Base-by-base conservation (phyloP, 2,329 filamentous ascomycete species). In the Botrytis galanthina region DNA sequence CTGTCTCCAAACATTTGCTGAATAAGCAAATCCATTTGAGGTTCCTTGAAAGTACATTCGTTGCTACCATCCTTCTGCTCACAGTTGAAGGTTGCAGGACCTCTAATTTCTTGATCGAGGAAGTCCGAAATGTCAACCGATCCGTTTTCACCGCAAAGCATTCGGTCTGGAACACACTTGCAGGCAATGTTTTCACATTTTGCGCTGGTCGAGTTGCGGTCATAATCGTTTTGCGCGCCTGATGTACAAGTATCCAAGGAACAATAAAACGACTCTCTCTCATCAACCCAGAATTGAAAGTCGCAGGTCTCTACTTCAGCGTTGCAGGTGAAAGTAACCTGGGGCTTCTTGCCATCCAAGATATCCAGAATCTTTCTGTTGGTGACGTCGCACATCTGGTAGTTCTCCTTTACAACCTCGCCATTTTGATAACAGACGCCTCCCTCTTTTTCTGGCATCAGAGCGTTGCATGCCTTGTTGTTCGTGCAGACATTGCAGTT, bases 221-320 rank as follows among this genome's bases (percentile, higher is more conserved):
- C 85, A 48, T 91, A 87, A 72, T 89, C 87, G 74, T 91, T 91
- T 73, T 92, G 87, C 81, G 92, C 89, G 69, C 84, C 87, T 79
- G 93, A 96, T 26, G 88, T 83, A 84, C 96, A 99, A 26, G 91
- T 91, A 79, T 93, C 90, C 74, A 99, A 86, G 75, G 92, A 91
- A 84, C 97, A 99, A 83, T 97, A 99, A 85, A 99, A 99, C 1
- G 96, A 98, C 83, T 99, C 96, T 76, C 89, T 87, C 78, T 95
- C 89, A 78, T 97, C 95, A 66, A 99, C 94, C 95, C 96, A 99
- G 84, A 99, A 99, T 83, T 99, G 96, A 78, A 99, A 99, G 81
- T 97, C 96, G 80, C 96, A 99, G 32, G 92, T 90, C 32, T 88
- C 86, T 7, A 90, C 86, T 70, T 92, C 89, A 51, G 88, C 89